Evolutionary conservation across 1,139 yeast species (phyloP), one percentile per base, ranked within the genome.

Genomic region (Geotrichum bryndzae): DNA sequence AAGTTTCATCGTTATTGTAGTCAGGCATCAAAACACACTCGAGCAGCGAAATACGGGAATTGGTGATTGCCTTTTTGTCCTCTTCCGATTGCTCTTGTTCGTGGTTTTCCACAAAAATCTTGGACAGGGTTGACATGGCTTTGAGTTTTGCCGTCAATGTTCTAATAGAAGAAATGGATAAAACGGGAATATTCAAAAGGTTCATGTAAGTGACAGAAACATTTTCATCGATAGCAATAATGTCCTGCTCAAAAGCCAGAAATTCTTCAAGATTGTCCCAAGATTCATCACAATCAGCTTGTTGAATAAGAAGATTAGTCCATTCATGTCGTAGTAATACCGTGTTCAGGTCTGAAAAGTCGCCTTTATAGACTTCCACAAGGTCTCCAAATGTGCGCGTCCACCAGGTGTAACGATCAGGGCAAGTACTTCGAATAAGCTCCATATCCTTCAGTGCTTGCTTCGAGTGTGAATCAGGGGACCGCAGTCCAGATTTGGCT

Each of bases 131-230:
- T 0, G 88, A 78, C 54, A 88, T 80, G 0, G 90, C 89, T 23
- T 84, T 81, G 15, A 86, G 76, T 51, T 88, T 87, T 0, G 90
- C 85, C 22, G 86, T 76, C 67, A 90, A 92, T 1, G 84, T 78
- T 53, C 79, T 79, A 3, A 90, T 79, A 11, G 83, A 79, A 1
- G 78, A 76, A 3, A 74, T 61, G 51, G 82, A 84, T 2, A 92
- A 74, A 0, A 79, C 77, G 2, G 91, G 86, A n/a, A 94, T 82
- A 62, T 81, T 77, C 2, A 80, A 56, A 58, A 70, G 70, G 63
- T 74, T 74, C 51, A 67, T 53, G 66, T 68, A 74, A 59, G 76
- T 80, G 71, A 66, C 22, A 66, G 67, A 55, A 67, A 63, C 29
- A 53, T 66, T 1, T 41, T 41, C 1, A 71, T 56, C 10, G 60